These are phyloP conservation scores for Sporisorium reilianum DNA, from an alignment of 1,284 basidiomycete genomes.

Conservation along the genomic window DNA sequence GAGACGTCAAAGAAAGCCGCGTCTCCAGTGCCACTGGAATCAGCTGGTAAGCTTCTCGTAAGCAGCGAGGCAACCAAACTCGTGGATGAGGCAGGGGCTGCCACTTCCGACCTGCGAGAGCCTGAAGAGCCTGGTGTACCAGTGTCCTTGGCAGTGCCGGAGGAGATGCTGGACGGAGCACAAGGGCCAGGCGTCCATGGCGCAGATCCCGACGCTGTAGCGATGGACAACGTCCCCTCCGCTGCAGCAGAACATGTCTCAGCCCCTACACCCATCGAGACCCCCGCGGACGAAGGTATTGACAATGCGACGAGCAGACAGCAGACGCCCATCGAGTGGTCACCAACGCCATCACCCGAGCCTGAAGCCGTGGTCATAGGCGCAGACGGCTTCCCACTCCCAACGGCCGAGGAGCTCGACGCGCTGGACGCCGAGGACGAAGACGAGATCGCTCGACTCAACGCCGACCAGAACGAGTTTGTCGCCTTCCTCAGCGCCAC, in stretches of 20 bases:
- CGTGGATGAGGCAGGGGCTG: background rate
- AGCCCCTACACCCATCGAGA: conserved; percentile 11
- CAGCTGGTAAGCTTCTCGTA: background rate
- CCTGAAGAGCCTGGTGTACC: conserved; percentile 24
- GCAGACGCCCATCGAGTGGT: conserved; percentile 52
- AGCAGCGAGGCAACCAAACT: background rate
- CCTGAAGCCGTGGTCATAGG: conserved; percentile 69
- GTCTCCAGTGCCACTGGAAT: background rate
- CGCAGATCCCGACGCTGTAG: conserved; percentile 21
- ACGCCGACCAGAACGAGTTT: conserved; percentile 77
- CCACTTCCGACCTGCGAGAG: background rate
- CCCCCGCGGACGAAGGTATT: background rate
- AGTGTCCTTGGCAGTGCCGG: conserved; percentile 21
- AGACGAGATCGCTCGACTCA: conserved; percentile 53
- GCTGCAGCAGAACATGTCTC: conserved; percentile 29
- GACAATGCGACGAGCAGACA: conserved; percentile 14
- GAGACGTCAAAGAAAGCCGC: background rate
- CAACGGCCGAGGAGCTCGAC: conserved; percentile 79
- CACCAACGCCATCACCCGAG: conserved; percentile 51
- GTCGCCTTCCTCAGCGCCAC: conserved; percentile 90
- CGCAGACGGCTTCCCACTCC: conserved; percentile 75
- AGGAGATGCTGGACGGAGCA: conserved; percentile 11
- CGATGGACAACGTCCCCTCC: conserved; percentile 46
- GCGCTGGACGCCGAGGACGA: conserved; percentile 78
- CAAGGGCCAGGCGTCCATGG: conserved; percentile 23